Percentiles rank a stretch among this genome's conserved stretches.
phyloP scores from a whole-genome alignment of 306 rosid species.

The Prinsepia uniflora region DNA sequence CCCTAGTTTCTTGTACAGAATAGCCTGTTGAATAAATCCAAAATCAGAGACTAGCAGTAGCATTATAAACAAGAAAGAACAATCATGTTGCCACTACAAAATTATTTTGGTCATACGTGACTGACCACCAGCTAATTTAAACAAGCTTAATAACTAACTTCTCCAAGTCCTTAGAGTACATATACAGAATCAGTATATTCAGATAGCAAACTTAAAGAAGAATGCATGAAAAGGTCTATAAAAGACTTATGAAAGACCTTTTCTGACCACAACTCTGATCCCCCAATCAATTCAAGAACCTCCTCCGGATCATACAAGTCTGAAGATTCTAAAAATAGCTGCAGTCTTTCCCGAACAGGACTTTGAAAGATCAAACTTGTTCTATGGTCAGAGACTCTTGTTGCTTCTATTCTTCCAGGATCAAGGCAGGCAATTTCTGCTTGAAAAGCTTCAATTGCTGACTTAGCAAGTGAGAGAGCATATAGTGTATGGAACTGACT shows the following conservation, averaged over 20 bases:
- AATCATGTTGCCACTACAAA: constrained; percentile 1
- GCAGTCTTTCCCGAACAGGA: constrained; percentile 77
- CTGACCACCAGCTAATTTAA: background rate
- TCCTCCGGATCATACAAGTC: constrained; percentile 96
- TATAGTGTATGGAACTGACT: constrained; percentile 80
- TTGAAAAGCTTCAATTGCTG: constrained; percentile 65
- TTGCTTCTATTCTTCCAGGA: constrained; percentile 37
- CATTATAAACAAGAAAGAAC: constrained; percentile 2
- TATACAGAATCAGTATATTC: constrained; percentile 18
- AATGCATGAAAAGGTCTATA: constrained; percentile 22
- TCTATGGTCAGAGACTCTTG: constrained; percentile 25
- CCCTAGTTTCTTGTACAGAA: constrained; percentile 91
- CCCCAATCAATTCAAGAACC: constrained; percentile 86
- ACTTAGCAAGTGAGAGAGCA: constrained; percentile 90
- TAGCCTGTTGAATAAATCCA: constrained; percentile 58
- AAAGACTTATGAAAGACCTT: constrained; percentile 48
- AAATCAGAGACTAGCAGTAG: constrained; percentile 21
- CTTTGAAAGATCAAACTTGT: constrained; percentile 55
- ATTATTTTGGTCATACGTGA: constrained; percentile 3
- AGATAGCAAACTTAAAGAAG: constrained; percentile 10
- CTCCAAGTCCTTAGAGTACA: background rate
- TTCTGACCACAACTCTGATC: constrained; percentile 92
- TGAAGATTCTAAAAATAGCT: constrained; percentile 82
- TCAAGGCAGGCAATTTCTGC: constrained; percentile 42
- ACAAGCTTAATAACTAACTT: background rate